Base-by-base conservation (phyloP, 2,329 filamentous ascomycete genomes). In the Trichoderma semiorbis region DNA sequence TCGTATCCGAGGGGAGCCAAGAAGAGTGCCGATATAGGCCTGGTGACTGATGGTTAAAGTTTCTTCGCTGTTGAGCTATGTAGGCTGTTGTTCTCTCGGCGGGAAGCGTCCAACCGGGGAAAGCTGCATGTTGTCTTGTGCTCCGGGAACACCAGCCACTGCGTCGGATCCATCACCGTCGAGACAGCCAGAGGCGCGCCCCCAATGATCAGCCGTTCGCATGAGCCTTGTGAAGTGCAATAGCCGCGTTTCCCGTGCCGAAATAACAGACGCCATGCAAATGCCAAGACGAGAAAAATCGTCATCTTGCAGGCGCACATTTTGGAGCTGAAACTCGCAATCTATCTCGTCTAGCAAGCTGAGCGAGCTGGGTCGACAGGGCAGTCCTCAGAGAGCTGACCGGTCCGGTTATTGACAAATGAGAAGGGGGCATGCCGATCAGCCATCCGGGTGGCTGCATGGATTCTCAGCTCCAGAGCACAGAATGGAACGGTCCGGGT, bases 331-430 rank as follows among this genome's bases (percentile, higher is more conserved):
- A 63, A 50, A 63, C 28, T 65, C 26, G 34, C 3, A 57, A 36
- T 60, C 5, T 6, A n/a, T 63, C 30, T 21, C n/a, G 30, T n/a
- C 30, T 34, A 39, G 18, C 32, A 18, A 53, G 28, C 60, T 18
- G 43, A 43, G 57, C 53, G 28, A 30, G 26, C 30, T 43, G 71
- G 30, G 61, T 61, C 61, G 61, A 72, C 64, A 57, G 61, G 43
- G 61, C 18, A 72, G 16, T 24, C 71, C n/a, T 72, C 61, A 32
- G 34, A 18, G 65, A 53, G 60, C 30, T 72, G 66, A 70, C 71
- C 66, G 71, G 66, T 72, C 71, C 71, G 57, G 68, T 43, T 50
- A 73, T 36, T 57, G 72, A 67, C 72, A 73, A 73, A 73, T 73
- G 57, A 73, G 69, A 64, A 57, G 61, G 53, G 32, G 3, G 36